phyloP scores from a whole-genome alignment of 768 basidiomycete species.

The Suillus discolor region DNA sequence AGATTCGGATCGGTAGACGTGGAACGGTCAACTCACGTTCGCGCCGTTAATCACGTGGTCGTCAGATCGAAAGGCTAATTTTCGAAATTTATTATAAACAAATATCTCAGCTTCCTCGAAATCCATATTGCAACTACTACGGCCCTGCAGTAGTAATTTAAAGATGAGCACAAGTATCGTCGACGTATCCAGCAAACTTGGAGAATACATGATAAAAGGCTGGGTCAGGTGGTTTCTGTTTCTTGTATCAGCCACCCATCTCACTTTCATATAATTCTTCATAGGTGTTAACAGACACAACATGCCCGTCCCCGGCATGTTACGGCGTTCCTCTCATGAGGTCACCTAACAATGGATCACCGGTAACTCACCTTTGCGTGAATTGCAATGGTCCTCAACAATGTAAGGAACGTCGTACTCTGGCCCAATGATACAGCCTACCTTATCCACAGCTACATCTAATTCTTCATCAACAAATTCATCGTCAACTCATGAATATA shows the following conservation, averaged over 20 bases:
- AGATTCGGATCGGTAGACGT: constrained; percentile 38
- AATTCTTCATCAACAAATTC: constrained; percentile 43
- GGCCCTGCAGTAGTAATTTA: constrained; percentile 5
- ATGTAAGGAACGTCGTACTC: constrained; percentile 26
- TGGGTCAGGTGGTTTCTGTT: constrained; percentile 51
- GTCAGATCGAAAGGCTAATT: background rate
- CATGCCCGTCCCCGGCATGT: constrained; percentile 60
- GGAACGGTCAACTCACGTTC: constrained; percentile 14
- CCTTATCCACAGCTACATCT: constrained; percentile 12
- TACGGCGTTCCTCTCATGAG: constrained; percentile 68
- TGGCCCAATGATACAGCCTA: background rate
- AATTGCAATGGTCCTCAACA: constrained; percentile 53
- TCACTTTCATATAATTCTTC: constrained; percentile 4
- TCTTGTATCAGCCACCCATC: background rate
- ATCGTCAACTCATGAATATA: constrained; percentile 44
- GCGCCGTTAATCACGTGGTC: constrained; percentile 6
- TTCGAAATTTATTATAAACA: too few species aligned
- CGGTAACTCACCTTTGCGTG: constrained; percentile 58
- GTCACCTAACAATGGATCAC: constrained; percentile 56
- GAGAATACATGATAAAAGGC: constrained; percentile 75
- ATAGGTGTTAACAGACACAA: constrained; percentile 65
- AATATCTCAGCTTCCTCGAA: constrained; percentile 5
- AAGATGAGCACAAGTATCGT: constrained; percentile 52
- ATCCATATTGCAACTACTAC: background rate
- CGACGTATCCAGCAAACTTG: constrained; percentile 63